Evolutionary conservation across 805 yeast genomes (phyloP), one percentile per base, ranked within the genome.

Genomic region (Kuraishia piskuri): DNA sequence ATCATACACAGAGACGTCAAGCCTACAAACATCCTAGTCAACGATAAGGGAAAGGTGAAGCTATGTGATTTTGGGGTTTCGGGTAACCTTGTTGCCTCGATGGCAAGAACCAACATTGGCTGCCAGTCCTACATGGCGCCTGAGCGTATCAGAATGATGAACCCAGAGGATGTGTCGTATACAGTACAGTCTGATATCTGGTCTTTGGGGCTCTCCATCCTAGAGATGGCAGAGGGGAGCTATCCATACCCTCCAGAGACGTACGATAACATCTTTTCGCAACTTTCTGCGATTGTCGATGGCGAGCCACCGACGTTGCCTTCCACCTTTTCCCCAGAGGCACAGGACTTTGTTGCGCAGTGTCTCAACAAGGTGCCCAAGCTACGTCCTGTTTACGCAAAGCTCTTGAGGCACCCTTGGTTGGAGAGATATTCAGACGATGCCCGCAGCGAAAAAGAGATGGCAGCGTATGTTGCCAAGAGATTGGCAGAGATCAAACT

Each of bases 91-190:
- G 98, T 94, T 22, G 96, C 97, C 1, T 89, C 96, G 0, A 75
- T 92, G 61, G 98, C 98, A 17, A 84, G 90, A 62, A 92, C 99
- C 0, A 92, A 94, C 61, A 90, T 92, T 59, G 99, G 99, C 3
- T 92, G 99, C 69, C 99, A 94, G 70, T 87, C 96, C 1, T 92
- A 92, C 68, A 94, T 94, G 98, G 98, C 98, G 1, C 99, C 99
- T 1, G 99, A 92, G 66, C 79, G 99, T 63, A 94, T 94, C 60
- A 83, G 84, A 63, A 80, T 88, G 0, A 62, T 78, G 56, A 83
- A 73, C 57, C 92, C 90, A 1, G 90, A 86, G 63, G 91, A 83
- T 59, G 75, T 80, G 8, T 82, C 94, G 0, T 92, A 92, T 68
- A 83, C 97, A 1, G 96, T 90, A 2, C 97, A 92, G 64, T 85